Evolutionary conservation across 2,329 filamentous ascomycete genomes (phyloP).

Genomic region (Aureobasidium zeae): DNA sequence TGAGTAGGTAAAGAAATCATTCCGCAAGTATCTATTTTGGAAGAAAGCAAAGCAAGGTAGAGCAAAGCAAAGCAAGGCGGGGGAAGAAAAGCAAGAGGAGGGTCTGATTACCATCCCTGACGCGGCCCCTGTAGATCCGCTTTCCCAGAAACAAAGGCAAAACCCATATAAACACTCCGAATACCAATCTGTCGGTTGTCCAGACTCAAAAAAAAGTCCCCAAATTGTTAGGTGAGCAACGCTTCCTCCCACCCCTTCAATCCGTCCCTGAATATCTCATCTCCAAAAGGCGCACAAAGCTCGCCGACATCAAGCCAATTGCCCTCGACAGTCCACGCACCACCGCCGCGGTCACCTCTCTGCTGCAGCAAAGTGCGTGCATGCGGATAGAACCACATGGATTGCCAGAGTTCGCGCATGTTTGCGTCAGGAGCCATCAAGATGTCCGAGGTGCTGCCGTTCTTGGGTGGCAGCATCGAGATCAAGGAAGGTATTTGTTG

Average conservation of each 20-base stretch:
- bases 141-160: too few species aligned
- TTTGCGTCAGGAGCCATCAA: slow-evolving; percentile 4
- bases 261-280: slow-evolving; percentile 11
- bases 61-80: too few species aligned
- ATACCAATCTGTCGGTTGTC: too few species aligned
- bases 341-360: slow-evolving; percentile 12
- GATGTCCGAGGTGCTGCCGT: neutral
- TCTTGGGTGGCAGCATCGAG: slow-evolving; percentile 4
- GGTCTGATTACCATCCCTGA: too few species aligned
- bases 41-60: too few species aligned
- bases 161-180: too few species aligned
- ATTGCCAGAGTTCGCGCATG: slow-evolving; percentile 6
- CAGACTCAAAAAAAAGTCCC: too few species aligned
- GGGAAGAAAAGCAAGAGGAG: too few species aligned
- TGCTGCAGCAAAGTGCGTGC: slow-evolving; percentile 8
- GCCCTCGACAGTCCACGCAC: slow-evolving; percentile 11
- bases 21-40: too few species aligned
- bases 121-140: too few species aligned
- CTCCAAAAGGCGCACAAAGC: slow-evolving; percentile 4
- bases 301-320: slow-evolving; percentile 12
- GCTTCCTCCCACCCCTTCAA: neutral
- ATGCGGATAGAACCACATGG: slow-evolving; percentile 12
- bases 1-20: too few species aligned
- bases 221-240: too few species aligned
- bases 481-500: slow-evolving; percentile 8